Evolutionary conservation across 345 rosid genomes (phyloP).

Genomic region (Salix exigua): DNA sequence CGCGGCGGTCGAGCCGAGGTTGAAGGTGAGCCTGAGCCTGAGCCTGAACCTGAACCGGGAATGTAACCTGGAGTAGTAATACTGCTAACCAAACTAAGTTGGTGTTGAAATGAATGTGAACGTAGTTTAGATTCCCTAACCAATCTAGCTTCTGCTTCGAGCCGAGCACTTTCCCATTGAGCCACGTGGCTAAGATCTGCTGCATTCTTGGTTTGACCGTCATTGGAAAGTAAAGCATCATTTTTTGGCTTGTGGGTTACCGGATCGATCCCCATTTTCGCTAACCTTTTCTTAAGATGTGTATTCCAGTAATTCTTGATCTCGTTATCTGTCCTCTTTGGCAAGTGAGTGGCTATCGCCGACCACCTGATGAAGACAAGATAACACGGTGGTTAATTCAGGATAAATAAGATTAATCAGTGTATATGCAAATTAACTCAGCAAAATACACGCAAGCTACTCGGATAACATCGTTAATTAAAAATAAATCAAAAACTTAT

Average conservation of each 20-base stretch:
- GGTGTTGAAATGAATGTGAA: conserved; percentile 47
- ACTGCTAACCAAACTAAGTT: conserved; percentile 7
- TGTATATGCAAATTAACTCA: too few relatives aligned
- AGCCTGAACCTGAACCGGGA: conserved; percentile 17
- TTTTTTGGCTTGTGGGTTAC: conserved; percentile 28
- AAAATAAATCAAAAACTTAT: not conserved
- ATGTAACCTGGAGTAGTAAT: conserved; percentile 23
- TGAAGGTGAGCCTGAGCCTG: conserved; percentile 12
- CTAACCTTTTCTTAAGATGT: conserved; percentile 27
- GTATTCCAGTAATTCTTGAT: conserved; percentile 34
- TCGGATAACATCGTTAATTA: too few relatives aligned
- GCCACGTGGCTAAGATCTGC: conserved; percentile 41
- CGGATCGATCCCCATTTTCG: conserved; percentile 35
- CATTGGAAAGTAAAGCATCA: conserved; percentile 18
- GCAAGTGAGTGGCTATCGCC: conserved; percentile 29
- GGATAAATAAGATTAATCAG: too few relatives aligned
- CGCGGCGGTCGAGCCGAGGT: conserved; percentile 6
- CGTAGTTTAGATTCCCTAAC: conserved; percentile 79
- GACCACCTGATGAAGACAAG: conserved; percentile 30
- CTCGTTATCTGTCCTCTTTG: conserved; percentile 29
- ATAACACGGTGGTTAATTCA: not conserved
- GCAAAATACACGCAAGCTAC: too few relatives aligned
- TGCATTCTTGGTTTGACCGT: conserved; percentile 24
- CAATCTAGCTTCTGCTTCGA: conserved; percentile 49
- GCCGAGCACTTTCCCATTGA: conserved; percentile 44